Base-by-base conservation (phyloP, 179 eudicot genomes). In the Beta lomatogona region DNA sequence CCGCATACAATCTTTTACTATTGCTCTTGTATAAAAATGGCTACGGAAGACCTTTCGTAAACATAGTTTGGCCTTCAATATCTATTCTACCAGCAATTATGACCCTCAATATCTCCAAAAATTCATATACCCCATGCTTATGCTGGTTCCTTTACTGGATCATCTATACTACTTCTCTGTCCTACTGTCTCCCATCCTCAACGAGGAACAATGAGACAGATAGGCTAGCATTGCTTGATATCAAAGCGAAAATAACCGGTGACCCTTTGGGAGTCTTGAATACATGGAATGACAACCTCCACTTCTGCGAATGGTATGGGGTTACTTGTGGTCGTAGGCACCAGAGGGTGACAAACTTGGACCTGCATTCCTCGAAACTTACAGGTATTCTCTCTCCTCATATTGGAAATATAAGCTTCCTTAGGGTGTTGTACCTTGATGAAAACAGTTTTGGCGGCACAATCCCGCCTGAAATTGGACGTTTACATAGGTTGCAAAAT, bases 211-310 rank as follows among this genome's bases (percentile, higher is more conserved):
- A 58, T 50, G 79, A 31, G 19, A 79, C 76, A 15, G 85, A 83
- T 16, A 3, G 12, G 4, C 2, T 46, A 12, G 75, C 83, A n/a
- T 57, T 81, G 71, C 80, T 68, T 0, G 59, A 57, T 12, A 45
- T 82, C 71, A 82, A 76, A 54, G 70, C 76, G 16, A 48, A 25
- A 58, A 77, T 82, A 28, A 77, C 80, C 36, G 4, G 13, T 81
- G 83, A 81, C 53, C 83, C 83, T 76, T 28, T 75, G 6, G 75
- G 80, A 1, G 53, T 76, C 31, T 44, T 66, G 79, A 41, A 48
- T 21, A 74, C 83, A 3, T 81, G 83, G 83, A 81, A 81, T 58
- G 83, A 81, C 58, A 53, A 67, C 65, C 65, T 67, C 57, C 79
- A 81, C 58, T 81, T 65, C 2, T 81, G 83, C 45, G 36, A 81